Conservation (phyloP, 1,284 basidiomycete genomes). For the Ustilago esculenta region DNA sequence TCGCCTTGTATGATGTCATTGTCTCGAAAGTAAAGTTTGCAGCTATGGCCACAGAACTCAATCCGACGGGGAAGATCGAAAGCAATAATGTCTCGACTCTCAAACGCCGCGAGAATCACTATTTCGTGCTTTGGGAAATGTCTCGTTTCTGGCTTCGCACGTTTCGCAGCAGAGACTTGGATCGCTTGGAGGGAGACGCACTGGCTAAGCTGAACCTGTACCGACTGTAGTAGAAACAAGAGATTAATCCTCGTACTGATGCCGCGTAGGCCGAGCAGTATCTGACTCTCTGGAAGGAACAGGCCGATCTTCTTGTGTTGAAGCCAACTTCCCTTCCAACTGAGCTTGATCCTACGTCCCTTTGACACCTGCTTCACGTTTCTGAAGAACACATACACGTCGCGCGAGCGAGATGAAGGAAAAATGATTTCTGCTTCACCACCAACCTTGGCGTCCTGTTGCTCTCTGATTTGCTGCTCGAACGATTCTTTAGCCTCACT, state of each 20-base stretch:
- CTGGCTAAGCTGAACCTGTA: background rate
- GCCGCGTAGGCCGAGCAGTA: background rate
- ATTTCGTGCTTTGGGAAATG: background rate
- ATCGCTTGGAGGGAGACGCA: background rate
- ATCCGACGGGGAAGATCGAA: constrained; percentile 7
- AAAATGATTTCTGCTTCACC: constrained; percentile 3
- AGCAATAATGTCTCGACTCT: no score
- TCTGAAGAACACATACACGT: background rate
- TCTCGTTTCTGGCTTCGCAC: no score
- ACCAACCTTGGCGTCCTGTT: background rate
- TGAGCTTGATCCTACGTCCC: background rate
- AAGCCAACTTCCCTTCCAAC: background rate
- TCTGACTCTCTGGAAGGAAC: constrained; percentile 2
- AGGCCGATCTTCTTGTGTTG: background rate
- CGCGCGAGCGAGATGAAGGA: background rate
- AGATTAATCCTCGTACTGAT: background rate
- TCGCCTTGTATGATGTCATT: background rate
- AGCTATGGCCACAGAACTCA: background rate
- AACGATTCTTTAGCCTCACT: background rate
- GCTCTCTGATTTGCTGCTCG: background rate
- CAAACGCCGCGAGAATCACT: constrained; percentile 3
- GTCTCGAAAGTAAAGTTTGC: constrained; percentile 3
- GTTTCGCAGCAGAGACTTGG: background rate
- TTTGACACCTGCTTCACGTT: constrained; percentile 1
- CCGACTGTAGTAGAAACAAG: background rate